phyloP scores from a whole-genome alignment of 208 protist genomes.

The Porcisia hertigi region DNA sequence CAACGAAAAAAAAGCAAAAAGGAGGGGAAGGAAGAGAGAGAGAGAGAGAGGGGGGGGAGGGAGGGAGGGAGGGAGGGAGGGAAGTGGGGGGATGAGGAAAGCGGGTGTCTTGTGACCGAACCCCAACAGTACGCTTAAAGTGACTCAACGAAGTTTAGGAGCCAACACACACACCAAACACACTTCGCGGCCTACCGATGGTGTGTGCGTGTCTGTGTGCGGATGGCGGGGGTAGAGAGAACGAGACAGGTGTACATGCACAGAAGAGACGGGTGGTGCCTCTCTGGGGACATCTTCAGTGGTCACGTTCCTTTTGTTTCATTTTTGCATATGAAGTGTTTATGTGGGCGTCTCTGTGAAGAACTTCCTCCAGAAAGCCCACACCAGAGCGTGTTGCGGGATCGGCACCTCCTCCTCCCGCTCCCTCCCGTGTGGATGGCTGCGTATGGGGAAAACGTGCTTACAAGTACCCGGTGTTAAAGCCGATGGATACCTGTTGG shows the following conservation, averaged over 20 bases:
- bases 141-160: neutral
- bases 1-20: neutral
- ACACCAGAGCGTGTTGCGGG: neutral
- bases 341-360: neutral
- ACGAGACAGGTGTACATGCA: neutral
- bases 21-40: neutral
- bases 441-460: too few relatives aligned
- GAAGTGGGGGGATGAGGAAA: neutral
- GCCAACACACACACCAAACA: neutral
- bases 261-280: neutral
- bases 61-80: neutral
- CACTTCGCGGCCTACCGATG: neutral
- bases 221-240: neutral
- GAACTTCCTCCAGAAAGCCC: neutral
- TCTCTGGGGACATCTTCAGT: neutral
- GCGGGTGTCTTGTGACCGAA: neutral
- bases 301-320: neutral
- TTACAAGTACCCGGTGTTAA: conserved; percentile 86
- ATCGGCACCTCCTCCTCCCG: neutral
- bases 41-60: neutral
- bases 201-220: neutral
- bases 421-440: neutral
- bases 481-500: conserved; percentile 74
- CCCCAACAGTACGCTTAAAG: neutral
- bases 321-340: neutral